phyloP scores from a whole-genome alignment of 2,329 filamentous ascomycete genomes.

The Penicillium sp. region DNA sequence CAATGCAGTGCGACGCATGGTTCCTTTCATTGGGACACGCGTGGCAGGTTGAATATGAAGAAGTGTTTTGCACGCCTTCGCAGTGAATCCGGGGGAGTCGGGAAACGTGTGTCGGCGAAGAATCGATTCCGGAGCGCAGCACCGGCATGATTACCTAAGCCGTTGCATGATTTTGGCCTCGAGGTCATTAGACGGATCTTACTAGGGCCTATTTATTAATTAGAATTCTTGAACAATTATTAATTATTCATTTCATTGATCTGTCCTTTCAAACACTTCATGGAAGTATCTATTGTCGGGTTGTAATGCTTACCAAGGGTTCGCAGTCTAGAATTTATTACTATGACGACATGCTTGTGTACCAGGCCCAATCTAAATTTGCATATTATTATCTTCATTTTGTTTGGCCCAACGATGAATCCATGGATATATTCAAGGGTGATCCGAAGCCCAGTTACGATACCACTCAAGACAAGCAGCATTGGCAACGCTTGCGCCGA shows the following conservation, averaged over 20 bases:
- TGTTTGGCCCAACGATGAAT: background rate
- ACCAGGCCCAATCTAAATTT: background rate
- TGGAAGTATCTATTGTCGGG: background rate
- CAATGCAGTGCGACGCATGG: conserved; percentile 43
- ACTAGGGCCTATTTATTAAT: background rate
- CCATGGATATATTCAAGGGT: conserved; percentile 33
- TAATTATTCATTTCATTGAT: background rate
- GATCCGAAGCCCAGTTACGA: conserved; percentile 66
- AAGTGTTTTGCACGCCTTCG: conserved; percentile 10
- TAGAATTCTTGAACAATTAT: background rate
- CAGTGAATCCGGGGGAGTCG: conserved; percentile 14
- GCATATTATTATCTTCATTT: conserved; percentile 1
- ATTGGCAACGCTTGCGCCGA: conserved; percentile 91
- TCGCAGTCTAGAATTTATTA: conserved; percentile 7
- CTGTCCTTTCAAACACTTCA: background rate
- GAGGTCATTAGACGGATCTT: background rate
- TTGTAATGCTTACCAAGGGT: conserved; percentile 12
- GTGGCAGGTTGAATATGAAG: background rate
- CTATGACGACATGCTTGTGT: conserved; percentile 5
- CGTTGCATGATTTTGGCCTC: conserved; percentile 3
- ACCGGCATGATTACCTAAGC: conserved; percentile 33
- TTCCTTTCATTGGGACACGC: conserved; percentile 11
- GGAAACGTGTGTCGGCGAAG: conserved; percentile 17
- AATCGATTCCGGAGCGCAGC: conserved; percentile 23
- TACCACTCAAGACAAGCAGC: conserved; percentile 88